A percentile compares a stretch with the other conserved stretches of the same genome.
These are phyloP conservation scores for Phlyctochytrium planicorne DNA, from an alignment of 192 early-diverging fungal genomes.

Conservation along the genomic window DNA sequence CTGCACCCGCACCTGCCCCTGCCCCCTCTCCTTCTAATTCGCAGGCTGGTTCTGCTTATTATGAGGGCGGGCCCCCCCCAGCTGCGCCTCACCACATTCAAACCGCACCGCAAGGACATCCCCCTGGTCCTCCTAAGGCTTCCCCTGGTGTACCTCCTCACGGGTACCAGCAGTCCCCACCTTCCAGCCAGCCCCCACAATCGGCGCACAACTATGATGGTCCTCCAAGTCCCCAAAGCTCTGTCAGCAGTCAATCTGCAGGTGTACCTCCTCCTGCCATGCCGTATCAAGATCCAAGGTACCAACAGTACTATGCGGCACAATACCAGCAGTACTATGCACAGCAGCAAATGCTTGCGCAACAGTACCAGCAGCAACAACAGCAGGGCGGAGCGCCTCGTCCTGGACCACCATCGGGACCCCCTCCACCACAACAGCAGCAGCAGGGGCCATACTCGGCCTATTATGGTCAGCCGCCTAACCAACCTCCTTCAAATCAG, in stretches of 20 bases:
- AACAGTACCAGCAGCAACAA: conserved; percentile 14
- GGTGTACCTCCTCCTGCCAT: not conserved
- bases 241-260: not conserved
- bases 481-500: not conserved
- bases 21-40: not conserved
- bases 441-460: not conserved
- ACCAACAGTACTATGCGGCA: conserved; percentile 21
- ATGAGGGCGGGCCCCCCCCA: not conserved
- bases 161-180: not conserved
- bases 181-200: not conserved
- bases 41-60: not conserved
- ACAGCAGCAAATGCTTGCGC: conserved; percentile 30
- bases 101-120: not conserved
- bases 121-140: not conserved
- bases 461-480: not conserved
- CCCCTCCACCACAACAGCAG: not conserved
- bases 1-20: not conserved
- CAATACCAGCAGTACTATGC: conserved; percentile 11
- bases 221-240: too few species aligned
- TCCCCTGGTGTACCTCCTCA: not conserved
- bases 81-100: not conserved
- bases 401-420: conserved; percentile 2
- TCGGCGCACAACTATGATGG: not conserved
- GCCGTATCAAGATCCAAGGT: conserved; percentile 12
- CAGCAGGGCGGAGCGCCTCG: not conserved